These are phyloP conservation scores for Apiotrichum siamense DNA, from an alignment of 1,284 basidiomycete genomes.

Conservation along the genomic window DNA sequence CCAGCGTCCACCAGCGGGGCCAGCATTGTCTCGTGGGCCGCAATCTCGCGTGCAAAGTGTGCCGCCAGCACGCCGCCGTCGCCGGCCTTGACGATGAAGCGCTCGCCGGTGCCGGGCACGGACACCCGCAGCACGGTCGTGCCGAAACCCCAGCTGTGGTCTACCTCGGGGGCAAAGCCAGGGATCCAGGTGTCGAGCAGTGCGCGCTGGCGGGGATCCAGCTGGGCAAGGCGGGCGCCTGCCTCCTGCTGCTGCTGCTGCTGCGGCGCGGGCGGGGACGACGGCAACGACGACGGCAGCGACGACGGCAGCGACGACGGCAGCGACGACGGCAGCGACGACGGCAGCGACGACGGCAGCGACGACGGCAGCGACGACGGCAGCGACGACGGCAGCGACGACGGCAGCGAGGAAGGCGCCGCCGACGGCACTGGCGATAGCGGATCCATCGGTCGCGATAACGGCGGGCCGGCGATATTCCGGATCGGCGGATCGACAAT, in stretches of 20 bases:
- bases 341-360: too few species aligned
- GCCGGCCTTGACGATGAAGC: neutral
- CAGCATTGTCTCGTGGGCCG: too few species aligned
- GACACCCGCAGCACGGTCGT: neutral
- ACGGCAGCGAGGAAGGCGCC: too few species aligned
- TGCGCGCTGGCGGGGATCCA: neutral
- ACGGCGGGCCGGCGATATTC: too few species aligned
- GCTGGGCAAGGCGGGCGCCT: neutral
- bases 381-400: too few species aligned
- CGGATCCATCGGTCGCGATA: too few species aligned
- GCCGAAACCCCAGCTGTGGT: neutral
- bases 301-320: too few species aligned
- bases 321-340: too few species aligned
- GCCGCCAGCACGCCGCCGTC: neutral
- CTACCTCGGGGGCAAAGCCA: neutral
- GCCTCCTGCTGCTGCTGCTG: neutral
- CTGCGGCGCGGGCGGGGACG: neutral
- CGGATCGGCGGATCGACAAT: too few species aligned
- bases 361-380: too few species aligned
- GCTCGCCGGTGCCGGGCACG: neutral
- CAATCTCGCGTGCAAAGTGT: neutral
- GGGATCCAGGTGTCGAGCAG: neutral
- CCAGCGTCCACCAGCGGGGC: neutral
- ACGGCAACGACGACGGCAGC: too few species aligned
- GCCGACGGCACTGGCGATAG: too few species aligned